Percentiles rank a stretch among this genome's conserved stretches.
Evolutionary conservation across 2,329 filamentous ascomycete genomes (phyloP).

Genomic region (Pseudogymnoascus sp.): DNA sequence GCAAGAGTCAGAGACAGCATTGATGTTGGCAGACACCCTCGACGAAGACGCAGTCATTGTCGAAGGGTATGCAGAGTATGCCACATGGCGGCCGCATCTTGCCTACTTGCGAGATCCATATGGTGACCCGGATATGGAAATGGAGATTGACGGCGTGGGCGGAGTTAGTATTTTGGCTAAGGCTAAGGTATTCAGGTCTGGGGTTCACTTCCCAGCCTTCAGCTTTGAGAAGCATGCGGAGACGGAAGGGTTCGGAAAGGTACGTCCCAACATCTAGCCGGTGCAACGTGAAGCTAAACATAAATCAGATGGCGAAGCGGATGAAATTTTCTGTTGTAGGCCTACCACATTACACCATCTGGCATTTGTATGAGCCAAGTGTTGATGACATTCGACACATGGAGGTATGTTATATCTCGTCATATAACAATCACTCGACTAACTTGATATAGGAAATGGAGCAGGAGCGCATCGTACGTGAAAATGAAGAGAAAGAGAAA

Average conservation of each 20-base stretch:
- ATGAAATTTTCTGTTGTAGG: conserved; percentile 96
- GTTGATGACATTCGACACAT: conserved; percentile 96
- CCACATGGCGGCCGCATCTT: conserved; percentile 94
- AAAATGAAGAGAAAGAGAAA: conserved; percentile 71
- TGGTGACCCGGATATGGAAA: conserved; percentile 97
- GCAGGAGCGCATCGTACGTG: conserved; percentile 69
- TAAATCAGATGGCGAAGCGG: conserved; percentile 78
- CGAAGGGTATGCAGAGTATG: conserved; percentile 97
- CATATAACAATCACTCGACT: conserved; percentile 17
- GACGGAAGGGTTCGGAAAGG: conserved; percentile 98
- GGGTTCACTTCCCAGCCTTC: conserved; percentile 96
- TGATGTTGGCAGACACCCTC: conserved; percentile 86
- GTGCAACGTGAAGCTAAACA: conserved; percentile 15
- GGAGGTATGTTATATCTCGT: conserved; percentile 52
- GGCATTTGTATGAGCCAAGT: conserved; percentile 99
- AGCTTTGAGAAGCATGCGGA: conserved; percentile 98
- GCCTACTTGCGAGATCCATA: conserved; percentile 95
- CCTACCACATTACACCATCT: conserved; percentile 95
- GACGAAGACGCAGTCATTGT: conserved; percentile 99
- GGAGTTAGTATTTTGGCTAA: conserved; percentile 97
- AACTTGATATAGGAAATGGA: conserved; percentile 71
- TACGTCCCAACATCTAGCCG: conserved; percentile 36
- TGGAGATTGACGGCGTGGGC: conserved; percentile 97
- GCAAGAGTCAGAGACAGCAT: conserved; percentile 96
- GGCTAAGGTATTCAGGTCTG: conserved; percentile 87